Percentiles rank a stretch among this genome's conserved stretches.
Evolutionary conservation across 2,329 filamentous ascomycete species (phyloP).

Genomic region (Dothideomycetes sp.): DNA sequence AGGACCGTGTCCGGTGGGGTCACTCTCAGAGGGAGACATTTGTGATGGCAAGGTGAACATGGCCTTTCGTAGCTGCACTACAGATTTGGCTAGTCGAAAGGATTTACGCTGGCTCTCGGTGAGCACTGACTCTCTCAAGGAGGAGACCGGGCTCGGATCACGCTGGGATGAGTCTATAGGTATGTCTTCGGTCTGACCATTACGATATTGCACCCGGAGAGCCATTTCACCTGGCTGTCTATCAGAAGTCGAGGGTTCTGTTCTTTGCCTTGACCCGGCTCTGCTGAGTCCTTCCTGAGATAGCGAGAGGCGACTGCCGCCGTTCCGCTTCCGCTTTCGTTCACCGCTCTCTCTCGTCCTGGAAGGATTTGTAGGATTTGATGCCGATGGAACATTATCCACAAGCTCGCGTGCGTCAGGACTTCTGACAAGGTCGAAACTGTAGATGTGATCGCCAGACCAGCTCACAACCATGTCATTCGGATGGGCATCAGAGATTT

Average conservation of each 20-base stretch:
- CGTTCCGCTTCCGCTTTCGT: slow-evolving; percentile 49
- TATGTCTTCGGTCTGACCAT: slow-evolving; percentile 50
- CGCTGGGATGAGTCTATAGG: slow-evolving; percentile 27
- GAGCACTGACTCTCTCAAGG: slow-evolving; percentile 22
- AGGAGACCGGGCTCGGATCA: slow-evolving; percentile 15
- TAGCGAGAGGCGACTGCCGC: slow-evolving; percentile 27
- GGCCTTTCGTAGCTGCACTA: slow-evolving; percentile 43
- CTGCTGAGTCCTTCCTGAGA: slow-evolving; percentile 19
- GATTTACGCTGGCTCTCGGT: slow-evolving; percentile 42
- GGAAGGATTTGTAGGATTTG: not conserved
- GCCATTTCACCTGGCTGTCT: slow-evolving; percentile 28
- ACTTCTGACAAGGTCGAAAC: slow-evolving; percentile 51
- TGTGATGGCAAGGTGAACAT: slow-evolving; percentile 39
- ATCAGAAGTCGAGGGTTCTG: slow-evolving; percentile 17
- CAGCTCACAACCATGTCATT: slow-evolving; percentile 59
- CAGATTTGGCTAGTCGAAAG: slow-evolving; percentile 43
- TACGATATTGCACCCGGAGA: slow-evolving; percentile 46
- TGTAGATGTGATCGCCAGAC: slow-evolving; percentile 53
- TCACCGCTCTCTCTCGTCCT: slow-evolving; percentile 21
- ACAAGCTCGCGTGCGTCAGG: slow-evolving; percentile 40
- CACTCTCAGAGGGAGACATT: slow-evolving; percentile 12
- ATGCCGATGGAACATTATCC: not conserved
- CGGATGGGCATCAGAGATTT: slow-evolving; percentile 57
- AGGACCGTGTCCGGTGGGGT: slow-evolving; percentile 28
- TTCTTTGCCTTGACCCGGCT: slow-evolving; percentile 36